Evolutionary conservation across 768 basidiomycete genomes (phyloP), one percentile per base, ranked within the genome.

Genomic region (Pleurotus eryngii): DNA sequence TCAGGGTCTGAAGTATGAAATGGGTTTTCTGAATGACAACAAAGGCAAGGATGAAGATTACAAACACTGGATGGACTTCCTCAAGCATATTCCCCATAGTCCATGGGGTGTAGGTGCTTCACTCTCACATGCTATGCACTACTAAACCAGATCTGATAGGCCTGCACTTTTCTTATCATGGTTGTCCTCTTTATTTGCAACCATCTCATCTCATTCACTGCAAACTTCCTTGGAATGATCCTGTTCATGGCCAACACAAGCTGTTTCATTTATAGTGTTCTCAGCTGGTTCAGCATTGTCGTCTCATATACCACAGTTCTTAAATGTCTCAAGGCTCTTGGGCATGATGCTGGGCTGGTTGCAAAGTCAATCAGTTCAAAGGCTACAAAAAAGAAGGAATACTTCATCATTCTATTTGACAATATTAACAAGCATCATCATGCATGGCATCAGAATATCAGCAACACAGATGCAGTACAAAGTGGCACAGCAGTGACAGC

Each of bases 391-490:
- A 17, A 37, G 20, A 11, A 18, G 22, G 54, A 49, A 1, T 40
- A 48, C 1, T 65, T 65, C 54, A 24, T 62, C n/a, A 59, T 65
- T 39, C 50, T 65, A n/a, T 65, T 64, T 42, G 64, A 67, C 53
- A 67, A 67, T 46, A 60, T 66, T 58, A 65, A 63, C 56, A 57
- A 62, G 12, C 63, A 60, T 62, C 58, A 51, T 14, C 64, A 62
- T 12, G 57, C 54, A 8, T 66, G 62, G 64, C 60, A 63, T 40
- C 62, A 50, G 11, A 58, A 60, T 17, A 46, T 65, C 5, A 58
- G 59, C 17, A 49, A 65, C 40, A 27, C 49, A 37, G 65, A 66
- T 43, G 37, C 9, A 15, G 60, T 65, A 27, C 49, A 65, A 17
- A 64, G 59, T 39, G 65, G 65, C 15, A 66, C 65, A 11, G 64